Evolutionary conservation across 768 basidiomycete species (phyloP), one percentile per base, ranked within the genome.

Genomic region (Tulasnella sp.): DNA sequence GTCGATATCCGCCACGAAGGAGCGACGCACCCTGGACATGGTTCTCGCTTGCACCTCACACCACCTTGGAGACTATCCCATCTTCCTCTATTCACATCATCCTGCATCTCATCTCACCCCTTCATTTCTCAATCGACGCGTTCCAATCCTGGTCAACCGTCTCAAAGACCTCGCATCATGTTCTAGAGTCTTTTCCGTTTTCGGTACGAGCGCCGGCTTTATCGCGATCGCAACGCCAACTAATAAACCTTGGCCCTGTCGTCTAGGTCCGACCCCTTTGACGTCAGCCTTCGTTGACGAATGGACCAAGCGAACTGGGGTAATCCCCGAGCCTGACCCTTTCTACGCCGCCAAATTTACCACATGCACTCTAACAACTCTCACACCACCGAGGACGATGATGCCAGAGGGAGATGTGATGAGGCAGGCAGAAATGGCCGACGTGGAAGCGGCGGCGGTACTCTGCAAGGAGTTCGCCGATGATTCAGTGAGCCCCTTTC

Each of bases 321-420:
- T 91, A 37, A 80, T 82, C 3, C 72, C 83, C 44, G 84, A 87
- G 54, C 46, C 80, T 1, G 83, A 87, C 0, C 89, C 90, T 28
- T 94, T 93, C 83, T 94, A 94, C 81, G 88, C 88, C 37, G 91
- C 93, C 0, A 89, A 86, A 72, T 87, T 92, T 77, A 86, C 89
- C 31, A 89, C 88, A 82, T 91, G 92, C 85, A 92, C 91, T 2
- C 82, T 69, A 9, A 48, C 84, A 22, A 89, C 90, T 1, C 84
- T 90, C 81, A 84, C 83, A 24, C 81, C 81, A 18, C 48, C 83
- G 22, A 76, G 84, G 9, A 79, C 46, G 22, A 48, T 82, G 1
- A 80, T 87, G 20, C 86, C 88, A 6, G 82, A 82, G 7, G 87
- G 85, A 18, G 87, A 86, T 80, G 85, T 88, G 42, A 83, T 91